Evolutionary conservation across 2,329 filamentous ascomycete genomes (phyloP).

Genomic region (Aspergillus uvarum): DNA sequence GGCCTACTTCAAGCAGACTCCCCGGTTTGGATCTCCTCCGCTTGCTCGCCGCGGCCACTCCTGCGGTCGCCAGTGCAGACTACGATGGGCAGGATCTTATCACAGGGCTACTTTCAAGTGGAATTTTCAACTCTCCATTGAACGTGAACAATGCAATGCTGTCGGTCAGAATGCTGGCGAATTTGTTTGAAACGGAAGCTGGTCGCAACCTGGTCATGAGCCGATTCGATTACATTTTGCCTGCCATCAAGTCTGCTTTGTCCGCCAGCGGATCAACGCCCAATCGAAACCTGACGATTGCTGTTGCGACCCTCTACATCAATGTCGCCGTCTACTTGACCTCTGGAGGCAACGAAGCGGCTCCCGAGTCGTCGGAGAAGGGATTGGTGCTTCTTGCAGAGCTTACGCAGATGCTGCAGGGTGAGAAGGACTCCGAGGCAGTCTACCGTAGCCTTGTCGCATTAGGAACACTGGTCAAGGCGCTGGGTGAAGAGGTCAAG

Average conservation of each 20-base stretch:
- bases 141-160: constrained; percentile 86
- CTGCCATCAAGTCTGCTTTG: constrained; percentile 63
- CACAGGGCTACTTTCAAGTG: constrained; percentile 57
- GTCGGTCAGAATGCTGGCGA: constrained; percentile 74
- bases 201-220: constrained; percentile 66
- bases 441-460: constrained; percentile 80
- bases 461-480: constrained; percentile 70
- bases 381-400: constrained; percentile 59
- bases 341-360: constrained; percentile 39
- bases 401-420: constrained; percentile 62
- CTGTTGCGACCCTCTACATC: constrained; percentile 76
- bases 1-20: constrained; percentile 78
- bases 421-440: constrained; percentile 75
- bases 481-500: constrained; percentile 60
- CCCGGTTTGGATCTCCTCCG: constrained; percentile 85
- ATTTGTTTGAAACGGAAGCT: constrained; percentile 73
- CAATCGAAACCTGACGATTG: constrained; percentile 81
- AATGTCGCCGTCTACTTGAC: constrained; percentile 78
- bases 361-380: constrained; percentile 47
- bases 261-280: constrained; percentile 49
- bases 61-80: constrained; percentile 64
- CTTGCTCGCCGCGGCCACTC: constrained; percentile 69
- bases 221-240: constrained; percentile 60
- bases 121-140: constrained; percentile 59
- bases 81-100: constrained; percentile 58